Evolutionary conservation across 441 rosid species (phyloP).

Genomic region (Erodium moschatum): DNA sequence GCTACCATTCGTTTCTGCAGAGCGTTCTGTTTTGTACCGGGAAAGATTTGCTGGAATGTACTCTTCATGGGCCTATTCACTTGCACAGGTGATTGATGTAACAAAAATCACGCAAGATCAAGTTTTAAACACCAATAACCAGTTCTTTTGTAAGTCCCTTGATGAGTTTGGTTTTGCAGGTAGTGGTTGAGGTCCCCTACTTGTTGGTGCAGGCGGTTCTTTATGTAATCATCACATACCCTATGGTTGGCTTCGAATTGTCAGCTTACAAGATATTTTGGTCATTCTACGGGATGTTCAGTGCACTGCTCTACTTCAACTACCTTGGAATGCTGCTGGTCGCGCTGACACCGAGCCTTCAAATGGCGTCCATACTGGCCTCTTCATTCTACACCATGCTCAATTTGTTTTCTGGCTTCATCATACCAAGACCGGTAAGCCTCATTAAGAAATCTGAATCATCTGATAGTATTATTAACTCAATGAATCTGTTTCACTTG

Average conservation of each 20-base stretch:
- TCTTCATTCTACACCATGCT: slow-evolving; percentile 28
- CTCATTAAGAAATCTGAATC: neutral
- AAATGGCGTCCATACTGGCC: slow-evolving; percentile 30
- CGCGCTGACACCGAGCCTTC: slow-evolving; percentile 38
- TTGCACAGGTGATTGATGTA: slow-evolving; percentile 39
- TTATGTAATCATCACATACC: slow-evolving; percentile 34
- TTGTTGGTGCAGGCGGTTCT: slow-evolving; percentile 25
- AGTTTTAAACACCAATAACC: neutral
- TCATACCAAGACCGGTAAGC: slow-evolving; percentile 41
- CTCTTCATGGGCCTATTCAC: slow-evolving; percentile 30
- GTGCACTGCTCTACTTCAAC: slow-evolving; percentile 37
- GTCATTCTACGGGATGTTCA: slow-evolving; percentile 36
- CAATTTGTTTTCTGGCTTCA: slow-evolving; percentile 37
- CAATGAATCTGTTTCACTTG: neutral
- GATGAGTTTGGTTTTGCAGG: slow-evolving; percentile 20
- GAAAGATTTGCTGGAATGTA: slow-evolving; percentile 52
- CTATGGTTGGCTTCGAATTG: slow-evolving; percentile 33
- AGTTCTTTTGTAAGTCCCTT: neutral
- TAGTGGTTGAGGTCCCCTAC: slow-evolving; percentile 41
- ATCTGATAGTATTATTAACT: no score
- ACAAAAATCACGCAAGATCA: neutral
- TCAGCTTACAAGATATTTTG: slow-evolving; percentile 37
- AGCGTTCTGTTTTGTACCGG: slow-evolving; percentile 44
- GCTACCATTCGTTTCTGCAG: slow-evolving; percentile 39
- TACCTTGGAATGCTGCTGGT: slow-evolving; percentile 50